Percentiles rank a stretch among this genome's conserved stretches.
Evolutionary conservation across 2,329 filamentous ascomycete species (phyloP).

Genomic region (Clarireedia homoeocarpa): DNA sequence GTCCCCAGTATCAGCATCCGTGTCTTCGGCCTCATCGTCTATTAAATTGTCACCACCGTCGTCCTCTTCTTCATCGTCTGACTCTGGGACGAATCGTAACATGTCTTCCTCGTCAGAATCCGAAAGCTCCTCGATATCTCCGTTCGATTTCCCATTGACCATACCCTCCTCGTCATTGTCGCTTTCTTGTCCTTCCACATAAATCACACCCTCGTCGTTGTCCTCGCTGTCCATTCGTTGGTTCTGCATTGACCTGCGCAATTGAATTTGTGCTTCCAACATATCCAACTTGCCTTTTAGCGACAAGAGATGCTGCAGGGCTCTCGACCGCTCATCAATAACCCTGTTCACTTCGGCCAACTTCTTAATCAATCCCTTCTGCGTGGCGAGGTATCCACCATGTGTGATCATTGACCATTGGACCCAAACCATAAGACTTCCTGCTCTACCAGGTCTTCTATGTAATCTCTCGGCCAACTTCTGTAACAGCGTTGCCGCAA

Average conservation of each 20-base stretch:
- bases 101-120: conserved; percentile 30
- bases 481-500: conserved; percentile 71
- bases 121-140: conserved; percentile 18
- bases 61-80: conserved; percentile 39
- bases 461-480: conserved; percentile 84
- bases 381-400: conserved; percentile 80
- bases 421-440: conserved; percentile 88
- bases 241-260: conserved; percentile 62
- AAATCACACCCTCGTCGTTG: conserved; percentile 57
- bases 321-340: conserved; percentile 76
- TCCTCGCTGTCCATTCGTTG: conserved; percentile 35
- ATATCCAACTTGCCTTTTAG: conserved; percentile 95
- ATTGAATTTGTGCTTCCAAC: conserved; percentile 79
- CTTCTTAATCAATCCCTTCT: conserved; percentile 73
- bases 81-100: conserved; percentile 39
- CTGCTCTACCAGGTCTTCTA: conserved; percentile 78
- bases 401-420: conserved; percentile 92
- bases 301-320: conserved; percentile 72
- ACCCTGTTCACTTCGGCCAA: conserved; percentile 77
- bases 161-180: conserved; percentile 46
- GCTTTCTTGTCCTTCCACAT: conserved; percentile 68
- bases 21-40: conserved; percentile 44
- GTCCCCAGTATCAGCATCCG: conserved; percentile 27
- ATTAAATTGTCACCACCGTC: conserved; percentile 34
- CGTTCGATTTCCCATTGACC: conserved; percentile 34